A percentile compares a stretch with the other conserved stretches of the same genome.
These are phyloP conservation scores for Fusarium sp. DNA, from an alignment of 2,329 filamentous ascomycete species.

Conservation along the genomic window DNA sequence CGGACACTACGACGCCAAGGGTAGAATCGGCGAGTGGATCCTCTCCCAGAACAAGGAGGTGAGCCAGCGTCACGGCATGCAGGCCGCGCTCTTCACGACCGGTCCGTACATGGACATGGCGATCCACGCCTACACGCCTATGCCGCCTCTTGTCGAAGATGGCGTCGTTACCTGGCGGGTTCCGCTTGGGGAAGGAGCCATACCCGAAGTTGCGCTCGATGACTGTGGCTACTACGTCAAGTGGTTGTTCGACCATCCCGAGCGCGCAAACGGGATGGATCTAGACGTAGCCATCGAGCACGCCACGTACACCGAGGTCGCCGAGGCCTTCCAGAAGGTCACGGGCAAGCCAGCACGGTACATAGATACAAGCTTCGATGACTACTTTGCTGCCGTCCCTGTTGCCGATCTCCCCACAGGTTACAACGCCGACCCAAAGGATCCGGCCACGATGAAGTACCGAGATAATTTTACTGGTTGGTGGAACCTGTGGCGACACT, in stretches of 20 bases:
- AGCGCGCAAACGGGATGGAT: not conserved
- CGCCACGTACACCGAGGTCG: not conserved
- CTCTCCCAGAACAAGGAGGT: not conserved
- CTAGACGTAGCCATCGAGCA: not conserved
- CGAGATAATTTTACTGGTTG: not conserved
- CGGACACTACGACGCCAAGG: not conserved
- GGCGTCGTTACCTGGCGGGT: not conserved
- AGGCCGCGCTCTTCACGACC: not conserved
- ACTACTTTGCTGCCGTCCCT: not conserved
- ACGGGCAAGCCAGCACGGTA: not conserved
- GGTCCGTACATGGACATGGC: not conserved
- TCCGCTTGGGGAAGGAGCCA: not conserved
- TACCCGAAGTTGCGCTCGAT: not conserved
- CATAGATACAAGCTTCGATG: not conserved
- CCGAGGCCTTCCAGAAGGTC: not conserved
- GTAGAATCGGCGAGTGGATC: not conserved
- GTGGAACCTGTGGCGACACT: not conserved
- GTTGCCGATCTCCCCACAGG: not conserved
- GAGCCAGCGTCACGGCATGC: not conserved
- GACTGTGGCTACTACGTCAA: not conserved
- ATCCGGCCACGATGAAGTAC: not conserved
- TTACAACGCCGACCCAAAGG: not conserved
- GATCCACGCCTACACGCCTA: not conserved
- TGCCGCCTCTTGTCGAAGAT: not conserved
- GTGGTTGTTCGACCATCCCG: not conserved